These are phyloP conservation scores for Oryza meyeriana DNA, from an alignment of 176 grass and related monocot genomes.

Conservation along the genomic window DNA sequence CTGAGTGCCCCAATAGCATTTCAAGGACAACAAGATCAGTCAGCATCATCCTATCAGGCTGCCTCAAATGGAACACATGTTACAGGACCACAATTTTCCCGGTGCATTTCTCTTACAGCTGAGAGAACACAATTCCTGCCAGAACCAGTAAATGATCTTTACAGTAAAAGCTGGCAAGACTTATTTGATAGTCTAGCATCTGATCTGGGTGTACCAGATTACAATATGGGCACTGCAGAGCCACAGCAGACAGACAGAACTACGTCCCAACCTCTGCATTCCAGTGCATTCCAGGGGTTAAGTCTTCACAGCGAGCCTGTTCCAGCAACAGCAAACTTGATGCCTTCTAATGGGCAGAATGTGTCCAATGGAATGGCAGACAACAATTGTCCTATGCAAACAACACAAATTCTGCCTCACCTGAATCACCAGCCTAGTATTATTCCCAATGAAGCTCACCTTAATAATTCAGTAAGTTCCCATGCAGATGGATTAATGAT, in stretches of 20 bases:
- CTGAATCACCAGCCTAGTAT: conserved; percentile 13
- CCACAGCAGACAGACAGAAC: conserved; percentile 22
- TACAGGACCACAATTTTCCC: conserved; percentile 18
- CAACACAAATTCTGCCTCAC: background rate
- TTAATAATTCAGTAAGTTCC: conserved; percentile 4
- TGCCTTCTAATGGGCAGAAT: conserved; percentile 13
- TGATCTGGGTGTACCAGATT: conserved; percentile 55
- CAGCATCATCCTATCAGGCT: conserved; percentile 12
- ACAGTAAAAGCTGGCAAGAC: conserved; percentile 77
- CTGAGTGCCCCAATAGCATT: conserved; percentile 37
- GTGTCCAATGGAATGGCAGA: background rate
- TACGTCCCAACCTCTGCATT: conserved; percentile 20
- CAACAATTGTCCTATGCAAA: background rate
- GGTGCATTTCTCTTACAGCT: conserved; percentile 22
- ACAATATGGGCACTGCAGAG: background rate
- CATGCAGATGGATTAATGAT: conserved; percentile 11
- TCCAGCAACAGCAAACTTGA: background rate
- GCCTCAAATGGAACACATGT: conserved; percentile 18
- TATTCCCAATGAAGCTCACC: conserved; percentile 20
- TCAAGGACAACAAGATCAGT: conserved; percentile 37
- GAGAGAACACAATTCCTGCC: conserved; percentile 29
- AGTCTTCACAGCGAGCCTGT: conserved; percentile 11
- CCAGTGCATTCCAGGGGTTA: conserved; percentile 8
- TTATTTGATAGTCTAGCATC: conserved; percentile 70
- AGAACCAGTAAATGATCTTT: conserved; percentile 44